Evolutionary conservation across 1,284 basidiomycete genomes (phyloP).

Genomic region (Leccinum brunneo-olivaceum): DNA sequence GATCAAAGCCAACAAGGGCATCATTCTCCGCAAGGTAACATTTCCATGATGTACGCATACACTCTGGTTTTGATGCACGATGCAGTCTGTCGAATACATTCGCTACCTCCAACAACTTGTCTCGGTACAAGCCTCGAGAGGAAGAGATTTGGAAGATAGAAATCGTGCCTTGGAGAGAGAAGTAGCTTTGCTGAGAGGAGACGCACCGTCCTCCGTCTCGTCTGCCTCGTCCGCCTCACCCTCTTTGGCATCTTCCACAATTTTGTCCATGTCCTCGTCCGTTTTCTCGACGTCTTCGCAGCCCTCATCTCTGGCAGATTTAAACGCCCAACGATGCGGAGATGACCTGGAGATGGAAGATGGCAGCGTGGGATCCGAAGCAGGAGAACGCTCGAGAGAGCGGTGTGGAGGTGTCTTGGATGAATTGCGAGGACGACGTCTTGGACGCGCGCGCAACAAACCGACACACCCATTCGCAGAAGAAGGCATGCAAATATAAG

Average conservation of each 20-base stretch:
- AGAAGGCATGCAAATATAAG: slow-evolving; percentile 19
- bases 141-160: slow-evolving; percentile 61
- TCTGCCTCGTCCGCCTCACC: slow-evolving; percentile 17
- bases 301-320: slow-evolving; percentile 12
- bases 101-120: slow-evolving; percentile 82
- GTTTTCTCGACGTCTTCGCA: slow-evolving; percentile 7
- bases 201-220: slow-evolving; percentile 7
- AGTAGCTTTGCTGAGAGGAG: slow-evolving; percentile 19
- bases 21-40: slow-evolving; percentile 67
- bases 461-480: slow-evolving; percentile 7
- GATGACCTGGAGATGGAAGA: slow-evolving; percentile 24
- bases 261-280: slow-evolving; percentile 18
- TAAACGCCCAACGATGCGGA: neutral
- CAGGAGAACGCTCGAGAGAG: slow-evolving; percentile 2
- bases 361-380: neutral
- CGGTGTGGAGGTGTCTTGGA: neutral
- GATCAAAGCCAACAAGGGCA: slow-evolving; percentile 84
- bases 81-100: slow-evolving; percentile 77
- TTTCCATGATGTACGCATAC: neutral
- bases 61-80: slow-evolving; percentile 5
- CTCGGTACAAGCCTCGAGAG: slow-evolving; percentile 66
- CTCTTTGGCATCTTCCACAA: slow-evolving; percentile 15
- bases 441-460: slow-evolving; percentile 17
- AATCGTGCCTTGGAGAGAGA: slow-evolving; percentile 26
- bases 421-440: slow-evolving; percentile 20